These are phyloP conservation scores for Backusella parvicylindrica DNA, from an alignment of 192 early-diverging fungal genomes.

Conservation along the genomic window DNA sequence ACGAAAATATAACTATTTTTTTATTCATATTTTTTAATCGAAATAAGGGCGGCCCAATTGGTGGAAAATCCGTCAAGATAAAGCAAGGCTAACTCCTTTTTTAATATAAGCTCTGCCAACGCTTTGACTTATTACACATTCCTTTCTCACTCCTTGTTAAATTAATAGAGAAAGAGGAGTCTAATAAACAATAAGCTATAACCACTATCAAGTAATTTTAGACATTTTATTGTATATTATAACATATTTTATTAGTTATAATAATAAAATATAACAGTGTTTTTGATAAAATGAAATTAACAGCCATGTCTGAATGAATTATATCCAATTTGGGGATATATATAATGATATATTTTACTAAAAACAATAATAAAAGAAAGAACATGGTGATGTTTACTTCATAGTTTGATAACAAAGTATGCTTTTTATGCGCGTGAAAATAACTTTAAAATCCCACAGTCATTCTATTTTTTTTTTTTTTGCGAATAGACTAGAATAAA, in stretches of 20 bases:
- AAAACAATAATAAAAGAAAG: not conserved
- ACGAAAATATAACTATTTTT: not conserved
- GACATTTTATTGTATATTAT: not conserved
- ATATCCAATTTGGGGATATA: not conserved
- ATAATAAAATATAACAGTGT: not conserved
- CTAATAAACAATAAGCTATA: not conserved
- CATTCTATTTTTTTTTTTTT: not conserved
- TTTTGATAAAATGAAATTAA: not conserved
- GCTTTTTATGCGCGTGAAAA: not conserved
- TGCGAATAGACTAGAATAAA: not conserved
- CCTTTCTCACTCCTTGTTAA: not conserved
- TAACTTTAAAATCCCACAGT: not conserved
- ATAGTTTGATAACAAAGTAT: not conserved
- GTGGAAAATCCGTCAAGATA: not conserved
- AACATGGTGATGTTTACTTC: not conserved
- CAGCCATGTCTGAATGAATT: not conserved
- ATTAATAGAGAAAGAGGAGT: not conserved
- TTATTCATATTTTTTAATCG: not conserved
- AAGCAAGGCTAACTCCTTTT: not conserved
- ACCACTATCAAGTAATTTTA: not conserved
- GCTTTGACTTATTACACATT: constrained; percentile 2
- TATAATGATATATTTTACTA: not conserved
- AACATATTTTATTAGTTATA: too few relatives aligned
- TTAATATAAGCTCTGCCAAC: not conserved
- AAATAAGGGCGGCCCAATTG: not conserved